Evolutionary conservation across 2,329 filamentous ascomycete genomes (phyloP), one percentile per base, ranked within the genome.

Genomic region (Botrytis deweyae): DNA sequence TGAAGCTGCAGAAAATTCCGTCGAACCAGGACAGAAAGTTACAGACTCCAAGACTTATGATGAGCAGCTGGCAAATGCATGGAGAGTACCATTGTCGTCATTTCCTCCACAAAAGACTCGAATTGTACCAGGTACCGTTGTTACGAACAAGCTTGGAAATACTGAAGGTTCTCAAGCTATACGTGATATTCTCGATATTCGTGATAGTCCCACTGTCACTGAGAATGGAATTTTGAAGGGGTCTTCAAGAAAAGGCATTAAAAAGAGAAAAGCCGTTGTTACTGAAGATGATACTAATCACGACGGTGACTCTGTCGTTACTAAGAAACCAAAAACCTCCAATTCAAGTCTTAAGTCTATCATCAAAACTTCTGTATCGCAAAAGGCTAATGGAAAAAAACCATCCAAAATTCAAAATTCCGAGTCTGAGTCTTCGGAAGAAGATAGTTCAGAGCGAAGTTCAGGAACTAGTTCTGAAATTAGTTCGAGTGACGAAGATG

Each of bases 401-500:
- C 16, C 36, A 0, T 40, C 65, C 25, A 38, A 22, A 29, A 40
- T 58, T 4, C 65, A 68, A 55, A n/a, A 69, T 42, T 42, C 66
- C 22, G 36, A 42, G 1, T 33, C 49, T 10, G 66, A 69, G 9
- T 33, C 52, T 42, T 58, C 66, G 18, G 49, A 58, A 69, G 66
- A 69, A 18, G 36, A 69, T 29, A 58, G 18, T 44, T 58, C 66
- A 22, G 66, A 44, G 16, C 36, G 25, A n/a, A 58, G 52, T 58
- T 58, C 52, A 9, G 52, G 52, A 18, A 29, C 25, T 5, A 68
- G 36, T 44, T 58, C 66, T 1, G 66, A 58, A 7, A 20, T 42
- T 33, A 69, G 66, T 52, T 58, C 49, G 4, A 42, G 49, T 22
- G 66, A 69, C 16, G 66, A 59, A 33, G 66, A 58, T 46, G 40